Conservation (phyloP, 257 asterid species). For the Ophiorrhiza pumila region DNA sequence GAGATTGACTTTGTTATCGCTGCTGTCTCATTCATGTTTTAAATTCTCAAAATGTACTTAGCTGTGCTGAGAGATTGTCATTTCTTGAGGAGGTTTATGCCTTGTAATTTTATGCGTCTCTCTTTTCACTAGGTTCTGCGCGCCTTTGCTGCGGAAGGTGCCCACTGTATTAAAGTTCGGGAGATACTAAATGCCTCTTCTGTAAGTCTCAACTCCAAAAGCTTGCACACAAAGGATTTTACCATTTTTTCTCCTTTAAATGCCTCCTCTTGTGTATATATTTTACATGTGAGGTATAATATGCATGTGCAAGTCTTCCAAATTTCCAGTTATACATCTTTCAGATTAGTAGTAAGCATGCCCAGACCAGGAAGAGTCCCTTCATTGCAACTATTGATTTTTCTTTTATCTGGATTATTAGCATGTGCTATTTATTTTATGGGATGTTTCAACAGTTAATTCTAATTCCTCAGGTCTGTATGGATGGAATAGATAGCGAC, state of each 20-base stretch:
- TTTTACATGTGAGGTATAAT: too few species aligned
- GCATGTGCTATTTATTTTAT: background rate
- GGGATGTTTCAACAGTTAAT: background rate
- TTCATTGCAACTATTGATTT: background rate
- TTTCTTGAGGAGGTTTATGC: conserved; percentile 5
- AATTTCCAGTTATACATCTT: background rate
- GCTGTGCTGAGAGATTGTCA: background rate
- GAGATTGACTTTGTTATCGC: background rate
- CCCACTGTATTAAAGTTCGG: conserved; percentile 82
- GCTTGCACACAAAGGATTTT: conserved; percentile 9
- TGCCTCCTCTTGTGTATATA: background rate
- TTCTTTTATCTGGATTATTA: background rate
- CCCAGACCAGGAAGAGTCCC: background rate
- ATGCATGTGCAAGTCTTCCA: background rate
- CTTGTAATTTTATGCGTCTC: conserved; percentile 12
- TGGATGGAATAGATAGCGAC: too few species aligned
- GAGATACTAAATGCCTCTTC: conserved; percentile 74
- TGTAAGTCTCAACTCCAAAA: conserved; percentile 51
- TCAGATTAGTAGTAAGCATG: background rate
- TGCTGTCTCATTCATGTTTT: background rate
- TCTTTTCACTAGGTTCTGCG: conserved; percentile 64
- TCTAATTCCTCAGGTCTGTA: background rate
- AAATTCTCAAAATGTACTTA: conserved; percentile 1
- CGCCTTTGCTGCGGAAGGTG: conserved; percentile 98
- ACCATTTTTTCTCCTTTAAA: background rate